These are phyloP conservation scores for Monosporascus cannonballus DNA, from an alignment of 2,329 filamentous ascomycete genomes.

Conservation along the genomic window DNA sequence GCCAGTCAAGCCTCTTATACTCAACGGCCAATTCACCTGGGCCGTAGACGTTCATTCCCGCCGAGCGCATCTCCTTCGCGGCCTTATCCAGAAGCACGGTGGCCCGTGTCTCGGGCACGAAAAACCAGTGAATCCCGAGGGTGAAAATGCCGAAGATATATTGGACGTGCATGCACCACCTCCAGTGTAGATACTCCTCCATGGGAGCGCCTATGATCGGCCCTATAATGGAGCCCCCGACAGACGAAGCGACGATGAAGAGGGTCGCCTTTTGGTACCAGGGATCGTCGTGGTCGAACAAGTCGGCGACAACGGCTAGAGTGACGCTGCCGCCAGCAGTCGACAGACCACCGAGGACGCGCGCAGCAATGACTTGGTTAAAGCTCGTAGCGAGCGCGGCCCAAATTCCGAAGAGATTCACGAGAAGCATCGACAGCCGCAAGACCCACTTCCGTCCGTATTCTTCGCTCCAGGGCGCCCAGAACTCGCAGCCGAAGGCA, in stretches of 20 bases:
- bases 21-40: conserved; percentile 60
- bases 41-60: conserved; percentile 55
- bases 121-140: conserved; percentile 56
- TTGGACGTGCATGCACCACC: conserved; percentile 77
- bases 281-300: conserved; percentile 59
- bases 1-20: conserved; percentile 43
- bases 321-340: conserved; percentile 67
- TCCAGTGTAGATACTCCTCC: conserved; percentile 59
- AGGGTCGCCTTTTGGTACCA: conserved; percentile 63
- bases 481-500: conserved; percentile 78
- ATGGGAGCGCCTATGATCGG: conserved; percentile 71
- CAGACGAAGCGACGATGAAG: conserved; percentile 69
- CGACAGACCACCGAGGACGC: conserved; percentile 59
- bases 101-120: conserved; percentile 69
- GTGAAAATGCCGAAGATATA: conserved; percentile 68
- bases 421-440: conserved; percentile 63
- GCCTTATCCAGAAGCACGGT: conserved; percentile 72
- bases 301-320: conserved; percentile 64
- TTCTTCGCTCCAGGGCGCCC: conserved; percentile 82
- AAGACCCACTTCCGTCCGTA: conserved; percentile 70
- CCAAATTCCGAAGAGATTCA: conserved; percentile 69
- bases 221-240: conserved; percentile 68
- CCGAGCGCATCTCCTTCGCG: conserved; percentile 62
- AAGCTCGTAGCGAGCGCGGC: conserved; percentile 68
- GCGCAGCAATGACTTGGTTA: conserved; percentile 59